Evolutionary conservation across 1,284 basidiomycete genomes (phyloP).

Genomic region (Ceratorhiza oryzae-sativae): DNA sequence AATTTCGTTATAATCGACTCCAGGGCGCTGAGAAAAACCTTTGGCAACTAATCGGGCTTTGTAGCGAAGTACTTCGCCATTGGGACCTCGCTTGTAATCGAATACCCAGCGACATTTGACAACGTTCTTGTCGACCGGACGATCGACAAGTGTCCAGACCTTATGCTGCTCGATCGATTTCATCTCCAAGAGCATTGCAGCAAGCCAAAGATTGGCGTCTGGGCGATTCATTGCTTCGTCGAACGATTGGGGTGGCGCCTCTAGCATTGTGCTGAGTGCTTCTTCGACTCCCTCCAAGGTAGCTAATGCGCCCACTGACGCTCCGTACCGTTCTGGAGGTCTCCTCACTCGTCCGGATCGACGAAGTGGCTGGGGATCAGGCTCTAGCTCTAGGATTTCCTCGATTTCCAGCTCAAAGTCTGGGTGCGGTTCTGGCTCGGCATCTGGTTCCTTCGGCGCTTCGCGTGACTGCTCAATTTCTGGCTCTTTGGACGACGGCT

Average conservation of each 20-base stretch:
- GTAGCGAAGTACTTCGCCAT: constrained; percentile 47
- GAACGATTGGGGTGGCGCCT: constrained; percentile 13
- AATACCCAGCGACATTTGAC: constrained; percentile 47
- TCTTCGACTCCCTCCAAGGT: neutral
- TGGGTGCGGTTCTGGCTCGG: neutral
- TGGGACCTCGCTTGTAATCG: constrained; percentile 46
- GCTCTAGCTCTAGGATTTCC: neutral
- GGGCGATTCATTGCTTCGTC: constrained; percentile 12
- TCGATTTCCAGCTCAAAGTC: neutral
- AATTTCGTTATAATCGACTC: constrained; percentile 44
- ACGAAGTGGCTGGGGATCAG: neutral
- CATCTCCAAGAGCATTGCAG: constrained; percentile 19
- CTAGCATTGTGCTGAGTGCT: neutral
- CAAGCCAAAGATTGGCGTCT: constrained; percentile 24
- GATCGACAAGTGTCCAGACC: constrained; percentile 3
- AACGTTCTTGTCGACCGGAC: constrained; percentile 25
- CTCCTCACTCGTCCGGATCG: neutral
- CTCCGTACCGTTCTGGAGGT: neutral
- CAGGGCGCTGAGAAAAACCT: constrained; percentile 49
- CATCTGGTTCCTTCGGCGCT: constrained; percentile 43
- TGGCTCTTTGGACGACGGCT: too few species aligned
- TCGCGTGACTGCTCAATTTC: neutral
- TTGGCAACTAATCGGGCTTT: constrained; percentile 52
- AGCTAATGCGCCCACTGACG: constrained; percentile 22
- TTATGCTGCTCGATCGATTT: constrained; percentile 6